Evolutionary conservation across 805 yeast genomes (phyloP).

Genomic region (Yarrowia osloensis): DNA sequence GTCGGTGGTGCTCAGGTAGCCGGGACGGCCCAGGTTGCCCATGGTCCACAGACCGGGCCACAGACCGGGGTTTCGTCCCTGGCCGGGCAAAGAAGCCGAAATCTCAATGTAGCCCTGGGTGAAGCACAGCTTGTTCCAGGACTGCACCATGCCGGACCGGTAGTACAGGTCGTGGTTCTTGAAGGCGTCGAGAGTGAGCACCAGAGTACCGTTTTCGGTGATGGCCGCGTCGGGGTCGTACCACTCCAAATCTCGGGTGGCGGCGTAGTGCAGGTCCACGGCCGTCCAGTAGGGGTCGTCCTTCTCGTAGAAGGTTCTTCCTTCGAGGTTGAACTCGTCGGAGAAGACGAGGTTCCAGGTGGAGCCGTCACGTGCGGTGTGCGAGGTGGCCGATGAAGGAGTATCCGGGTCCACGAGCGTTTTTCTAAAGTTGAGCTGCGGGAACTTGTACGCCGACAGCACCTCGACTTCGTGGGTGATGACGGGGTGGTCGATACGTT

Average conservation of each 20-base stretch:
- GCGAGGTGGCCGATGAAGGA: conserved; percentile 54
- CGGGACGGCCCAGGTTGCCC: conserved; percentile 93
- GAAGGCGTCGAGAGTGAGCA: conserved; percentile 76
- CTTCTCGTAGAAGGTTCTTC: conserved; percentile 84
- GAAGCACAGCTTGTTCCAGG: conserved; percentile 90
- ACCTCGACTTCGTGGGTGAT: conserved; percentile 75
- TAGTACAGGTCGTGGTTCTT: conserved; percentile 76
- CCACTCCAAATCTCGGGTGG: conserved; percentile 92
- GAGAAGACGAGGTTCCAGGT: conserved; percentile 78
- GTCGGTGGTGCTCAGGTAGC: conserved; percentile 80
- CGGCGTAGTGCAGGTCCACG: conserved; percentile 78
- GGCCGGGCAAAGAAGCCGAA: conserved; percentile 75
- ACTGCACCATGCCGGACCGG: conserved; percentile 88
- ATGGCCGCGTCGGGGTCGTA: conserved; percentile 87
- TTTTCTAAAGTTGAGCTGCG: conserved; percentile 69
- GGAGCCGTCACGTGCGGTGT: conserved; percentile 60
- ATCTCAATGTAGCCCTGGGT: conserved; percentile 81
- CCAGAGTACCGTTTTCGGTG: conserved; percentile 72
- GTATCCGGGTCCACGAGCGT: conserved; percentile 70
- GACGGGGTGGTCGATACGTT: conserved; percentile 67
- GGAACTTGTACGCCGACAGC: conserved; percentile 89
- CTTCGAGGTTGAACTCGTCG: conserved; percentile 88
- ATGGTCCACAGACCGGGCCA: conserved; percentile 98
- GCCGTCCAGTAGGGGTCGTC: conserved; percentile 93
- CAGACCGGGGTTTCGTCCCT: conserved; percentile 74